Evolutionary conservation across 2,329 filamentous ascomycete genomes (phyloP), one percentile per base, ranked within the genome.

Genomic region (Fusarium begoniae): DNA sequence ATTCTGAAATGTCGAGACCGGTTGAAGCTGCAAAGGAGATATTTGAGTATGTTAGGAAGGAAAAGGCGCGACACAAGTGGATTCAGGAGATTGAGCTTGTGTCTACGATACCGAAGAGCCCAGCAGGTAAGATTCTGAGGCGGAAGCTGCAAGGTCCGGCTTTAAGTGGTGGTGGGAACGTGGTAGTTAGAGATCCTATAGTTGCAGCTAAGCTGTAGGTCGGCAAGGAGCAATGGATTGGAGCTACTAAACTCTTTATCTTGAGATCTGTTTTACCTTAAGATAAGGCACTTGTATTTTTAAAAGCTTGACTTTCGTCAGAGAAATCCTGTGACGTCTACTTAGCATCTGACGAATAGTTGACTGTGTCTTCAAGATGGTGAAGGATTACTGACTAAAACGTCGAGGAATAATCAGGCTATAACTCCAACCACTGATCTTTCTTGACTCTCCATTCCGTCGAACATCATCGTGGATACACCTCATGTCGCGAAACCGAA

Each of bases 1-100:
- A 24, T 3, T 22, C 8, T 14, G 9, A 28, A 8, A 8, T 14
- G 2, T 22, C 12, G 1, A 40, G 13, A 1, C 43, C n/a, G 4
- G 24, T 32, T 3, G 63, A 65, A 8, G 45, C 45, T 20, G 44
- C 22, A 15, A 26, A 12, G 7, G 32, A 53, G 5, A 40, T 69
- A 3, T 38, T 40, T 10, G 40, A 60, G 2, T n/a, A 47, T 8
- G 57, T 72, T 5, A 67, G 38, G 28, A 35, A 57, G 8, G 32
- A 30, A 15, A 47, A 38, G 1, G 32, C 37, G 12, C 41, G 62
- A 3, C 22, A 72, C 0, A 72, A 72, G 28, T 67, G 67, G 69
- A 26, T 71, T 3, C 20, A 12, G 3, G 69, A 63, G 17, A 30
- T 72, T 32, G 67, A 72, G 22, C n/a, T 71, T 28, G 54, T 67